A percentile compares a stretch with the other conserved stretches of the same genome.
Evolutionary conservation across 2,329 filamentous ascomycete genomes (phyloP).

Genomic region (Beauveria australis): DNA sequence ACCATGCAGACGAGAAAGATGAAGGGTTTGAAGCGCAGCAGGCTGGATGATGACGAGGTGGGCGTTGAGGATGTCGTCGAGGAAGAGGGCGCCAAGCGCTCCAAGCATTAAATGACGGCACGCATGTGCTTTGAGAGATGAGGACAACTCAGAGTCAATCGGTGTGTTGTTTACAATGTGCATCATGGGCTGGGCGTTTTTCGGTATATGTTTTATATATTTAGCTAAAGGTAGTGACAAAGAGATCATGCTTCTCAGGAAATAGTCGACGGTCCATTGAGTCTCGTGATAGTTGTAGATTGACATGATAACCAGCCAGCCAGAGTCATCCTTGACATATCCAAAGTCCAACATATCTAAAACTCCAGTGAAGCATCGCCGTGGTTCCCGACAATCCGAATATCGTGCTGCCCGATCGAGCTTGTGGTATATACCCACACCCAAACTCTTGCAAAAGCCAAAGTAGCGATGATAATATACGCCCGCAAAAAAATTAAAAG

Average conservation of each 20-base stretch:
- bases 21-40: slow-evolving; percentile 89
- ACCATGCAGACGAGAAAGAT: slow-evolving; percentile 95
- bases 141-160: not conserved
- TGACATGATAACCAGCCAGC: not conserved
- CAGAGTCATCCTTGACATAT: not conserved
- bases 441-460: not conserved
- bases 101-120: slow-evolving; percentile 22
- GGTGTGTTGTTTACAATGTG: not conserved
- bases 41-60: slow-evolving; percentile 49
- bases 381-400: no score
- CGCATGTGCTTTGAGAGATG: not conserved
- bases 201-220: slow-evolving; percentile 1
- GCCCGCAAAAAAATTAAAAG: not conserved
- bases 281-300: not conserved
- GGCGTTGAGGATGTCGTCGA: slow-evolving; percentile 29
- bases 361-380: not conserved
- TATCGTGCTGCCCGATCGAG: not conserved
- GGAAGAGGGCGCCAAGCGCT: slow-evolving; percentile 30
- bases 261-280: not conserved
- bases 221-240: not conserved
- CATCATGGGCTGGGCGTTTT: slow-evolving; percentile 10
- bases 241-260: not conserved
- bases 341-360: not conserved
- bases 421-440: not conserved
- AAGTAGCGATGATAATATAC: not conserved